Conservation (phyloP, 1,284 basidiomycete species). For the Fomitopsis palustris region DNA sequence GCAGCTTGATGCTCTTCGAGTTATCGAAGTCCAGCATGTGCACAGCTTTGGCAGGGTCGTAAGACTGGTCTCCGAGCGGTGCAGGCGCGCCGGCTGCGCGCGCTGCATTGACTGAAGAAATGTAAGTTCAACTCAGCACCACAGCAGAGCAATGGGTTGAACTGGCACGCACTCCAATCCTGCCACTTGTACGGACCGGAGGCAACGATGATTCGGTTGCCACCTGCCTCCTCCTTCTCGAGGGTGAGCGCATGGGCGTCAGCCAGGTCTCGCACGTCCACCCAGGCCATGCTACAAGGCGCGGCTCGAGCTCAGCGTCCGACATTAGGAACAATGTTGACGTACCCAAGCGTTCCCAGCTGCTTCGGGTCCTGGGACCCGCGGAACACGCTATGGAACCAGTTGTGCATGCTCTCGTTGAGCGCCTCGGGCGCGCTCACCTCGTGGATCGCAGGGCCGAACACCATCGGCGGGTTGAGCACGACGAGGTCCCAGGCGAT, state of each 20-base stretch:
- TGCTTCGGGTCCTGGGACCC: slow-evolving; percentile 18
- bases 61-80: slow-evolving; percentile 19
- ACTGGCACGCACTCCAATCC: slow-evolving; percentile 25
- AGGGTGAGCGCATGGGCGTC: slow-evolving; percentile 55
- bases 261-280: slow-evolving; percentile 65
- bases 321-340: background rate
- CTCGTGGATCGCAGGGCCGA: slow-evolving; percentile 47
- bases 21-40: slow-evolving; percentile 26
- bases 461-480: slow-evolving; percentile 56
- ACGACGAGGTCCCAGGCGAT: slow-evolving; percentile 51
- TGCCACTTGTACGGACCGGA: slow-evolving; percentile 34
- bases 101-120: slow-evolving; percentile 7
- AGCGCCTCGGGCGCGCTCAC: slow-evolving; percentile 43
- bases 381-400: slow-evolving; percentile 33
- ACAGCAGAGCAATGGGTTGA: background rate
- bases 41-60: slow-evolving; percentile 27
- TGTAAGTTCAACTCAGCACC: background rate
- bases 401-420: slow-evolving; percentile 46
- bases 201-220: slow-evolving; percentile 53
- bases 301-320: background rate
- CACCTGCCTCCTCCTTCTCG: slow-evolving; percentile 49
- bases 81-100: slow-evolving; percentile 15
- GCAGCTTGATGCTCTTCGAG: slow-evolving; percentile 36
- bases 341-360: slow-evolving; percentile 16
- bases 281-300: slow-evolving; percentile 29